Evolutionary conservation across 2,329 filamentous ascomycete genomes (phyloP).

Genomic region (Hawksworthiomyces lignivorus): DNA sequence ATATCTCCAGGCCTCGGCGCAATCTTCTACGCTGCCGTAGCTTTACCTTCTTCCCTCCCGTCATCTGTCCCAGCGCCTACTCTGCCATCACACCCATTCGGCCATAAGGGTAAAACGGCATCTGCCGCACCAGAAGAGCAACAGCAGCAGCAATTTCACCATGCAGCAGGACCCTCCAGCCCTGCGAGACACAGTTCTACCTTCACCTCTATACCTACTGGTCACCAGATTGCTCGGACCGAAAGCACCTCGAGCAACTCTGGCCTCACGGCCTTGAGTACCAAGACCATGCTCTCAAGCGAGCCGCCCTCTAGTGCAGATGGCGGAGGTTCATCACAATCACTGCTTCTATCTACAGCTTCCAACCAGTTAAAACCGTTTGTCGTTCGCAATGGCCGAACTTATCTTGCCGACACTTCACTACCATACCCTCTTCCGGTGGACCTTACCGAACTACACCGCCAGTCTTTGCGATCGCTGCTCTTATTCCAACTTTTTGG

Average conservation of each 20-base stretch:
- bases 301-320: slow-evolving; percentile 39
- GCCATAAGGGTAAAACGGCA: neutral
- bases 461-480: slow-evolving; percentile 77
- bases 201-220: neutral
- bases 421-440: slow-evolving; percentile 78
- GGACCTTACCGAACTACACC: slow-evolving; percentile 75
- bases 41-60: no score
- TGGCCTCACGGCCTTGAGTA: slow-evolving; percentile 33
- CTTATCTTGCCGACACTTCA: slow-evolving; percentile 68
- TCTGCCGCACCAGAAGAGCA: neutral
- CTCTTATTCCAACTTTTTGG: slow-evolving; percentile 76
- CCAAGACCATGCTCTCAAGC: slow-evolving; percentile 40
- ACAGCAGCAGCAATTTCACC: neutral
- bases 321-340: slow-evolving; percentile 25
- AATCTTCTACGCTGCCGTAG: neutral
- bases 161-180: no score
- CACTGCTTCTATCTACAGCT: slow-evolving; percentile 17
- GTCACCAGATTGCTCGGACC: no score
- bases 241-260: slow-evolving; percentile 29
- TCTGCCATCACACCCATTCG: neutral
- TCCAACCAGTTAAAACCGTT: slow-evolving; percentile 44
- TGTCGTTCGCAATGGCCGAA: slow-evolving; percentile 67
- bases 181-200: no score
- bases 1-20: neutral
- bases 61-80: neutral